phyloP scores from a whole-genome alignment of 2,329 filamentous ascomycete species.

The Curvularia spicifera region DNA sequence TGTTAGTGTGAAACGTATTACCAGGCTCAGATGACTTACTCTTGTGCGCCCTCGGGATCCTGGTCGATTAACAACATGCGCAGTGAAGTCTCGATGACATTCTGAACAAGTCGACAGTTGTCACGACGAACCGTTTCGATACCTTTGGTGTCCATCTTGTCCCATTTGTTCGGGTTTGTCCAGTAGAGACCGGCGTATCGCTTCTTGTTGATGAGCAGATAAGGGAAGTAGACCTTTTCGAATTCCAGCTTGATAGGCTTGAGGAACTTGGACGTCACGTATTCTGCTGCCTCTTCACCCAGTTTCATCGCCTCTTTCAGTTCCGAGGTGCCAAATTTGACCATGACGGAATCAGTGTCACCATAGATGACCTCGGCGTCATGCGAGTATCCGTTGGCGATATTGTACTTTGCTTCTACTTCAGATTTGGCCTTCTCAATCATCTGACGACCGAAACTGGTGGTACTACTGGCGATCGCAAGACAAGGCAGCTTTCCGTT shows the following conservation, averaged over 20 bases:
- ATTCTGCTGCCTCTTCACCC: constrained; percentile 89
- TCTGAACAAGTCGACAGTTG: constrained; percentile 94
- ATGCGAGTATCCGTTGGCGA: constrained; percentile 92
- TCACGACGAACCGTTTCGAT: constrained; percentile 98
- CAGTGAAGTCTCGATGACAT: constrained; percentile 94
- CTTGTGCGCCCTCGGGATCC: constrained; percentile 88
- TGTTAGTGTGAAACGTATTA: constrained; percentile 48
- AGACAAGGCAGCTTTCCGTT: constrained; percentile 95
- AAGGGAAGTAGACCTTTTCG: constrained; percentile 98
- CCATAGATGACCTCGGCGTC: constrained; percentile 98
- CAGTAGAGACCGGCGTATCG: constrained; percentile 97
- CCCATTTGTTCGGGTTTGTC: constrained; percentile 92
- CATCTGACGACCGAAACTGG: constrained; percentile 97
- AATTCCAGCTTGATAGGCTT: constrained; percentile 99
- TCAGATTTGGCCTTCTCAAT: constrained; percentile 98
- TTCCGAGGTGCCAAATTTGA: constrained; percentile 93
- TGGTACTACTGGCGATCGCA: constrained; percentile 94
- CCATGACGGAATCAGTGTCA: constrained; percentile 99
- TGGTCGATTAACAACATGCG: constrained; percentile 95
- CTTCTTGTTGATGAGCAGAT: constrained; percentile 99
- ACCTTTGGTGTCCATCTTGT: constrained; percentile 99
- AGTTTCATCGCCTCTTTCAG: constrained; percentile 90
- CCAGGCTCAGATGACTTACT: constrained; percentile 65
- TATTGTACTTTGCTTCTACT: constrained; percentile 86
- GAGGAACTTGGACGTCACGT: constrained; percentile 88